Evolutionary conservation across 2,329 filamentous ascomycete genomes (phyloP).

Genomic region (Neofusicoccum sp.): DNA sequence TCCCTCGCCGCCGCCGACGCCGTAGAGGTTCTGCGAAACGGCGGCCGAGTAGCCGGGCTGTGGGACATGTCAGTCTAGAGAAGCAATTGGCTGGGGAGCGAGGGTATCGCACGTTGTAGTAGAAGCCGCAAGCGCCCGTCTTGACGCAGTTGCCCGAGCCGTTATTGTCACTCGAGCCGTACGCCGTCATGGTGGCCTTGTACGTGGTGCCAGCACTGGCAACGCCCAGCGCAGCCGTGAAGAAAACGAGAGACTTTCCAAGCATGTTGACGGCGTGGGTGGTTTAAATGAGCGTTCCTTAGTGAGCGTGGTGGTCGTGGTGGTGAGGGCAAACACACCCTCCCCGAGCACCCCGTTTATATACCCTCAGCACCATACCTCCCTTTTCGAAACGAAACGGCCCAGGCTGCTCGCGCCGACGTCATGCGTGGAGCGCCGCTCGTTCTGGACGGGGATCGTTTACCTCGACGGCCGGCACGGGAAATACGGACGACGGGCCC

Average conservation of each 20-base stretch:
- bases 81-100: not conserved
- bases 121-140: slow-evolving; percentile 25
- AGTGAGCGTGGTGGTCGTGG: not conserved
- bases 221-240: slow-evolving; percentile 4
- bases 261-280: not conserved
- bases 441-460: no score
- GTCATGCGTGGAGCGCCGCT: slow-evolving; percentile 1
- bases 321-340: not conserved
- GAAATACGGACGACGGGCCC: not conserved
- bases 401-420: not conserved
- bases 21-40: slow-evolving; percentile 43
- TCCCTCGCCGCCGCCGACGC: slow-evolving; percentile 40
- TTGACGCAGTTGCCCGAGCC: slow-evolving; percentile 24
- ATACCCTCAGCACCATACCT: not conserved
- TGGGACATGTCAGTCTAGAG: not conserved
- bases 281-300: not conserved
- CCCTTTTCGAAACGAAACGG: not conserved
- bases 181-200: slow-evolving; percentile 24
- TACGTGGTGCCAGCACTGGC: slow-evolving; percentile 6
- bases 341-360: not conserved
- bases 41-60: slow-evolving; percentile 34
- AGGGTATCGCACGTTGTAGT: slow-evolving; percentile 23
- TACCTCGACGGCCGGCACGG: no score
- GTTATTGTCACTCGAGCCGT: slow-evolving; percentile 23
- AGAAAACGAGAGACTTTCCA: slow-evolving; percentile 9